Conservation (phyloP, 371 early-diverging fungal species). For the Mortierella polycephala region DNA sequence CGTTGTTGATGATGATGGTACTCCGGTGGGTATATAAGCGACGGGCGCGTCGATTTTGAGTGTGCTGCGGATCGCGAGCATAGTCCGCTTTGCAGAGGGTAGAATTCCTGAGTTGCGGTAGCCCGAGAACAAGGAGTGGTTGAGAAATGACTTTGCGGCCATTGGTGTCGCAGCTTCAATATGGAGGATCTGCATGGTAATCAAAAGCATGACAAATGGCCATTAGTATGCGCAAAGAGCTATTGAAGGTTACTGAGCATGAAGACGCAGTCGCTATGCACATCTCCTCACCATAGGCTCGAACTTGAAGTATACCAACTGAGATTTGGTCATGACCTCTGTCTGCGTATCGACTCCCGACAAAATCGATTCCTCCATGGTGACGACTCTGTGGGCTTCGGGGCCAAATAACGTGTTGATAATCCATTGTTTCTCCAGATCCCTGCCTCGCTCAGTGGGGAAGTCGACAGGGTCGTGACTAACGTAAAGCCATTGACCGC, state of each 20-base stretch:
- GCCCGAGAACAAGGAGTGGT: slow-evolving; percentile 63
- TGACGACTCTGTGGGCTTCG: slow-evolving; percentile 46
- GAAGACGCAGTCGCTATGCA: too few species aligned
- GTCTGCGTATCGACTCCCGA: neutral
- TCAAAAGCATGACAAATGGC: neutral
- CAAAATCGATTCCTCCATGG: slow-evolving; percentile 10
- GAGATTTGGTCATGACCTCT: slow-evolving; percentile 20
- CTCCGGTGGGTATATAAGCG: slow-evolving; percentile 57
- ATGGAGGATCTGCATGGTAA: slow-evolving; percentile 62
- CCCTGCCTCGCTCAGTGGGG: slow-evolving; percentile 23
- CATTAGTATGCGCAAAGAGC: too few species aligned
- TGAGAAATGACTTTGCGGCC: slow-evolving; percentile 65
- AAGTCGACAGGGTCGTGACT: slow-evolving; percentile 67
- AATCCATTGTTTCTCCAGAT: slow-evolving; percentile 44
- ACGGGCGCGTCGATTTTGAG: slow-evolving; percentile 72
- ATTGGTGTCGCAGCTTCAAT: slow-evolving; percentile 66
- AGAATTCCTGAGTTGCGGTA: slow-evolving; percentile 74
- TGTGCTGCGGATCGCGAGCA: slow-evolving; percentile 71
- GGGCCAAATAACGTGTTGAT: slow-evolving; percentile 56
- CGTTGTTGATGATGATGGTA: slow-evolving; percentile 11
- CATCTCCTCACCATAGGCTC: slow-evolving; percentile 66
- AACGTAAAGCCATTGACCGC: slow-evolving; percentile 71
- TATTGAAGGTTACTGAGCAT: too few species aligned
- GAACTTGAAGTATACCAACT: slow-evolving; percentile 69
- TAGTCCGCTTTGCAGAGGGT: slow-evolving; percentile 65